These are phyloP conservation scores for Alternaria ethzedia DNA, from an alignment of 2,329 filamentous ascomycete genomes.

Conservation along the genomic window DNA sequence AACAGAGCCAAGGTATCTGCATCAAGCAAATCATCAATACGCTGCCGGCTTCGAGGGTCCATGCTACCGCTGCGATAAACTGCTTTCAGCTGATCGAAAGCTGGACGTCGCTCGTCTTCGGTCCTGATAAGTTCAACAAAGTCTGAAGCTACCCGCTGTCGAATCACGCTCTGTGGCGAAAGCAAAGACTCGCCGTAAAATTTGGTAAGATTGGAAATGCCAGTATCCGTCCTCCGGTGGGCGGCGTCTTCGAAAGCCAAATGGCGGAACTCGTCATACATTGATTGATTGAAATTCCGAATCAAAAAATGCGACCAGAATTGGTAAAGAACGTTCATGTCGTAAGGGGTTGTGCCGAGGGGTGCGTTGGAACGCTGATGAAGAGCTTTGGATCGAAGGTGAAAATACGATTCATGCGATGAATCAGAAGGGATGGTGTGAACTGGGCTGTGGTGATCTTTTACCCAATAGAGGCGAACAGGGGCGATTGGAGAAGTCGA, in stretches of 20 bases:
- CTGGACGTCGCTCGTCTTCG: conserved; percentile 53
- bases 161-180: conserved; percentile 56
- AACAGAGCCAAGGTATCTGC: conserved; percentile 59
- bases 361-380: conserved; percentile 55
- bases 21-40: conserved; percentile 60
- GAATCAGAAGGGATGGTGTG: conserved; percentile 53
- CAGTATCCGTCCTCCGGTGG: conserved; percentile 59
- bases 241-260: conserved; percentile 69
- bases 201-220: conserved; percentile 67
- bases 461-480: conserved; percentile 57
- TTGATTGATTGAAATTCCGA: conserved; percentile 74
- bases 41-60: conserved; percentile 64
- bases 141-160: conserved; percentile 61
- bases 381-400: conserved; percentile 58
- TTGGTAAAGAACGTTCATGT: conserved; percentile 72
- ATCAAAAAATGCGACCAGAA: conserved; percentile 78
- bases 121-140: conserved; percentile 61
- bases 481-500: conserved; percentile 22
- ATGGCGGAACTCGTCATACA: conserved; percentile 77
- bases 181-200: conserved; percentile 68
- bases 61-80: conserved; percentile 62
- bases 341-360: conserved; percentile 56
- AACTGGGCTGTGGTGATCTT: conserved; percentile 54
- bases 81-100: conserved; percentile 59
- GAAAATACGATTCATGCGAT: conserved; percentile 56